phyloP scores from a whole-genome alignment of 805 yeast genomes.

The Ogataea saltuana region DNA sequence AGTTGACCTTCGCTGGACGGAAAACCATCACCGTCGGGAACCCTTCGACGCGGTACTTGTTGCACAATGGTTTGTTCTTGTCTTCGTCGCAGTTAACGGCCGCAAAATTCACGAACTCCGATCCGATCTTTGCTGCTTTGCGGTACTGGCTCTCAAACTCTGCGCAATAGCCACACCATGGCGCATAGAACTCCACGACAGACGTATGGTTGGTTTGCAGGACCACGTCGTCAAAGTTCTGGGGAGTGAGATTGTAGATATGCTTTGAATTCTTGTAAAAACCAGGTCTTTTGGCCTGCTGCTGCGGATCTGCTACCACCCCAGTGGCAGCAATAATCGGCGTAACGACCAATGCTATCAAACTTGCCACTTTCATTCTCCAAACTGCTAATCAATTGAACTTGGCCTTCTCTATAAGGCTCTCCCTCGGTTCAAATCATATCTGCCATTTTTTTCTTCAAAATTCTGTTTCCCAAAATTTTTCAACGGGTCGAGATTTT shows the following conservation, averaged over 20 bases:
- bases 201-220: conserved; percentile 73
- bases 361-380: not conserved
- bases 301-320: not conserved
- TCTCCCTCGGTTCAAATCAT: too few species aligned
- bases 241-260: conserved; percentile 30
- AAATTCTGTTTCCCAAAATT: not conserved
- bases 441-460: conserved; percentile 5
- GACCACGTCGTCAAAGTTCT: conserved; percentile 65
- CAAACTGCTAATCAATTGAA: too few species aligned
- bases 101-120: conserved; percentile 62
- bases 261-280: conserved; percentile 29
- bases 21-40: conserved; percentile 84
- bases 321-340: not conserved
- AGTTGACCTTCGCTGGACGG: conserved; percentile 69
- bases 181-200: conserved; percentile 88
- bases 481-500: not conserved
- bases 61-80: conserved; percentile 68
- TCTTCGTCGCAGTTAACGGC: conserved; percentile 85
- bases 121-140: conserved; percentile 61
- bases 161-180: conserved; percentile 97
- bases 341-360: not conserved
- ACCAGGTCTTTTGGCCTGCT: conserved; percentile 6
- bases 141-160: conserved; percentile 63
- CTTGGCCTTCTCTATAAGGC: too few species aligned
- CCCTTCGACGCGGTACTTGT: conserved; percentile 63